Evolutionary conservation across 139 green algal genomes (phyloP), one percentile per base, ranked within the genome.

Genomic region (Chlorella ohadii): DNA sequence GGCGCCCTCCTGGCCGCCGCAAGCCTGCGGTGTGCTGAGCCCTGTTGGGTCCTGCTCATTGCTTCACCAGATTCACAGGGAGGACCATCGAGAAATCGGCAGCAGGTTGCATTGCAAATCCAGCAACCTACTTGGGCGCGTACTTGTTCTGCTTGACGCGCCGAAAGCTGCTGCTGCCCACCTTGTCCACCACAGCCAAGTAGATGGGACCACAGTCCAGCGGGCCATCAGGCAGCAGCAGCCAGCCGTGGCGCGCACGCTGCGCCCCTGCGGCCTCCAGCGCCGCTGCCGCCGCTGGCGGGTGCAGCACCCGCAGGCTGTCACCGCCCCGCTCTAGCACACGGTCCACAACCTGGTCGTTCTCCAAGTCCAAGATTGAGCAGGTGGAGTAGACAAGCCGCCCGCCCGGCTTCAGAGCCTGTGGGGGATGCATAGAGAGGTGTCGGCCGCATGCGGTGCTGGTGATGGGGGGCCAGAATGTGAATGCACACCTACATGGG

Each of bases 321-420:
- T 1, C 17, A 2, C 28, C 33, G 19, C 47, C 71, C 6, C 79
- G 81, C 9, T 67, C 28, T 28, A 92, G 83, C 59, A 90, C 79
- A 44, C 74, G 82, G 15, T 87, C 68, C 36, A 95, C 84, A 25
- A 95, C 89, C 9, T 72, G 34, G 64, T 96, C 92, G 66, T 95
- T 96, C 78, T 95, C 84, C 22, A 89, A 28, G 5, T 82, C 64
- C 7, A 72, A 51, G 25, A 95, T 67, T 74, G 85, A 91, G 86
- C 92, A 95, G n/a, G 92, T 95, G 84, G 78, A 89, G 86, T 95
- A 95, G 17, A 95, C 90, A 47, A 95, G 83, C 17, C 83, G 71
- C 13, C 92, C 92, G 23, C 92, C 91, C 20, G 82, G 72, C 51
- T 88, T 90, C 51, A 95, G 66, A 9, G 84, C 78, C 34, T 88